Conservation (phyloP, 108 stramenopile genomes). For the Skeletonema costatum region DNA sequence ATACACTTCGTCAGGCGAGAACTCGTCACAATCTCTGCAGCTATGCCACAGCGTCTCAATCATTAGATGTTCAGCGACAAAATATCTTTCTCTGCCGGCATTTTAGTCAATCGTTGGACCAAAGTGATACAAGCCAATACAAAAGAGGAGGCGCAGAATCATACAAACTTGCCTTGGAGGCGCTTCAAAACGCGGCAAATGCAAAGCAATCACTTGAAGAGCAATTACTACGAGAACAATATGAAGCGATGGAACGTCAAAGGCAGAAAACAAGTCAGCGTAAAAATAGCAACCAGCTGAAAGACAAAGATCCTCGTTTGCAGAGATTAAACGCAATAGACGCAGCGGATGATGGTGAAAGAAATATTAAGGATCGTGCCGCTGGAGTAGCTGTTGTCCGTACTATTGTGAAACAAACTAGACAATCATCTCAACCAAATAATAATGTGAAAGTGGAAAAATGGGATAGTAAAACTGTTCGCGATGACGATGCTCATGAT, state of each 20-base stretch:
- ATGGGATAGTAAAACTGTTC: constrained; percentile 16
- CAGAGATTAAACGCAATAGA: not conserved
- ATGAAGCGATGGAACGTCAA: constrained; percentile 55
- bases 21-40: not conserved
- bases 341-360: constrained; percentile 8
- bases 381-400: constrained; percentile 68
- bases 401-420: constrained; percentile 63
- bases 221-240: constrained; percentile 47
- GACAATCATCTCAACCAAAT: constrained; percentile 32
- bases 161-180: constrained; percentile 53
- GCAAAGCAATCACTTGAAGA: constrained; percentile 40
- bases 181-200: constrained; percentile 39
- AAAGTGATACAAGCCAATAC: not conserved
- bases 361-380: constrained; percentile 28
- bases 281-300: not conserved
- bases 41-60: not conserved
- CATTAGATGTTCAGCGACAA: not conserved
- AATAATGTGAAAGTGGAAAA: constrained; percentile 10
- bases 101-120: not conserved
- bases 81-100: not conserved
- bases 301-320: not conserved
- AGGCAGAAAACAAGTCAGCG: constrained; percentile 31
- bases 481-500: not conserved
- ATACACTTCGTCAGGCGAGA: not conserved
- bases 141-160: constrained; percentile 28